Conservation (phyloP, 192 early-diverging fungal genomes). For the Funneliformis mosseae region DNA sequence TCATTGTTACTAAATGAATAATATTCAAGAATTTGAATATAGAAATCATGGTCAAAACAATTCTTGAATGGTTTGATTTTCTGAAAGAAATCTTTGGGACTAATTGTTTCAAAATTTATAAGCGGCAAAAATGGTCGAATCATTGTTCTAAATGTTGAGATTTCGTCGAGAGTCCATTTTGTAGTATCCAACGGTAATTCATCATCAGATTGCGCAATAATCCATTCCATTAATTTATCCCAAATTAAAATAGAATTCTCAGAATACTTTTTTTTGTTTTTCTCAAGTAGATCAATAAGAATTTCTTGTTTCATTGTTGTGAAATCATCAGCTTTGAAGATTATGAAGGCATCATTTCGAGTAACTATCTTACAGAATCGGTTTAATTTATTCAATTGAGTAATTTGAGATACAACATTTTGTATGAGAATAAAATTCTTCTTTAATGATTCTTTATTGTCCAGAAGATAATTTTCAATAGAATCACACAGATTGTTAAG, state of each 20-base stretch:
- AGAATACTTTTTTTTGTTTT: background rate
- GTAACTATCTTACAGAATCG: background rate
- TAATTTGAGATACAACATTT: background rate
- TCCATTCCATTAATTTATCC: background rate
- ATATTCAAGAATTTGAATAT: background rate
- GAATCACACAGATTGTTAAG: background rate
- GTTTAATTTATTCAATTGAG: background rate
- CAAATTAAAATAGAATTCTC: background rate
- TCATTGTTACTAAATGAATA: background rate
- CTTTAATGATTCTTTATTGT: background rate
- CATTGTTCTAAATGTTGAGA: background rate
- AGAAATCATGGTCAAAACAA: background rate
- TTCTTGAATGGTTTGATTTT: background rate
- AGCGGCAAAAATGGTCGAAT: background rate
- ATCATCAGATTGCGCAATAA: background rate
- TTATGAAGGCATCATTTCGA: background rate
- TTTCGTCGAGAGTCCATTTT: background rate
- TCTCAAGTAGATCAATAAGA: background rate
- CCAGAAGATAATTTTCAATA: background rate
- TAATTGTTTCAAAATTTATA: background rate
- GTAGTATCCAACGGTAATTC: background rate
- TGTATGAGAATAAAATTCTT: background rate
- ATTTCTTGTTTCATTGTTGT: background rate
- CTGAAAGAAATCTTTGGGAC: background rate
- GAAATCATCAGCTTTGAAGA: background rate